Percentiles rank a stretch among this genome's conserved stretches.
phyloP scores from a whole-genome alignment of 2,329 filamentous ascomycete species.

The Immersiporthe knoxdaviesiana region DNA sequence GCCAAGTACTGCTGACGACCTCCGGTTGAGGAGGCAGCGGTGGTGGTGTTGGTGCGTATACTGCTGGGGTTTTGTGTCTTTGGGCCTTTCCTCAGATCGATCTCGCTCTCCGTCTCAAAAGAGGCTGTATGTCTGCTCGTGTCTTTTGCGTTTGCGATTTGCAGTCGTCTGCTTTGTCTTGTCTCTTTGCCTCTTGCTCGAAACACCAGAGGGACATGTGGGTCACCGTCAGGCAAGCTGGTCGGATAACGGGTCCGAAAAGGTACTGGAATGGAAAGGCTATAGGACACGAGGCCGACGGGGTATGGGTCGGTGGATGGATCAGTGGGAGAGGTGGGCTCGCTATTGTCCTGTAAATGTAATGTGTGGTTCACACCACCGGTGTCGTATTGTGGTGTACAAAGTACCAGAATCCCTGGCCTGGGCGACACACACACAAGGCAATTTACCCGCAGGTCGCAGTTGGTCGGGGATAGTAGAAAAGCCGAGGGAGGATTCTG shows the following conservation, averaged over 20 bases:
- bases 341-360: background rate
- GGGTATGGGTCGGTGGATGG: background rate
- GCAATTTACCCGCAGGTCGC: slow-evolving; percentile 42
- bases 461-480: slow-evolving; percentile 14
- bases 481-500: slow-evolving; percentile 25
- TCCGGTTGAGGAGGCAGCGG: background rate
- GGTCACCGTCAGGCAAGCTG: background rate
- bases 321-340: background rate
- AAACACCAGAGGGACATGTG: background rate
- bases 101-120: background rate
- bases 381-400: slow-evolving; percentile 27
- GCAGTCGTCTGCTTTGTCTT: background rate
- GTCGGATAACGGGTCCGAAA: background rate
- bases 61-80: background rate
- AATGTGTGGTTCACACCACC: background rate
- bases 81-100: background rate
- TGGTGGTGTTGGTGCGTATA: background rate
- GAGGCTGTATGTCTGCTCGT: background rate
- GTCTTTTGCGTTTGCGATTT: background rate
- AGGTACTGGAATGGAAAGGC: background rate
- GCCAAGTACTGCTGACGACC: background rate
- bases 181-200: background rate
- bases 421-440: slow-evolving; percentile 46
- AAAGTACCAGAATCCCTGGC: slow-evolving; percentile 36
- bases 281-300: background rate